Evolutionary conservation across 2,329 filamentous ascomycete species (phyloP).

Genomic region (Monilinia fructicola): DNA sequence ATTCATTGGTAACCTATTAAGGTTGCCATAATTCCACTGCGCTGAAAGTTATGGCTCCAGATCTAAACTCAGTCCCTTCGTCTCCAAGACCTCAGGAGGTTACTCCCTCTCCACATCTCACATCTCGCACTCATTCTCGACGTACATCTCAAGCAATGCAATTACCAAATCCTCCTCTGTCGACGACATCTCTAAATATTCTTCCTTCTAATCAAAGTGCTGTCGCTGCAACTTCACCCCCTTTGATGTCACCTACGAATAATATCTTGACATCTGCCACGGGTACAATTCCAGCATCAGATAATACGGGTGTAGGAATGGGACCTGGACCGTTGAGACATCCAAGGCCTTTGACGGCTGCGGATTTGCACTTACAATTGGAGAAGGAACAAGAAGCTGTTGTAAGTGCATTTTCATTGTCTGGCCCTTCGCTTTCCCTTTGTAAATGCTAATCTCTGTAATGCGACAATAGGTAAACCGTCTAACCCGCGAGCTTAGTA

Average conservation of each 20-base stretch:
- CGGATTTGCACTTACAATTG: conserved; percentile 83
- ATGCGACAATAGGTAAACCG: conserved; percentile 71
- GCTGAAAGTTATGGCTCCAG: conserved; percentile 38
- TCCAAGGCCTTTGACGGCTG: conserved; percentile 81
- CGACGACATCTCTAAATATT: conserved; percentile 67
- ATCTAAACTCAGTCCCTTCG: conserved; percentile 41
- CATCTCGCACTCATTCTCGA: conserved; percentile 35
- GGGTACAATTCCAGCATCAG: conserved; percentile 25
- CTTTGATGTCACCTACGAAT: conserved; percentile 33
- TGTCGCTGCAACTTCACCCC: conserved; percentile 35
- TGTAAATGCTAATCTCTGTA: conserved; percentile 15
- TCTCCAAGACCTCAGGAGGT: conserved; percentile 35
- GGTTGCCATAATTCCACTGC: background rate
- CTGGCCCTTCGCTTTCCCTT: background rate
- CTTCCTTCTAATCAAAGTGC: conserved; percentile 42
- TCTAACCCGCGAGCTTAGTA: conserved; percentile 80
- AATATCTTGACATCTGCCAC: conserved; percentile 21
- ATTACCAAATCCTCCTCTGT: conserved; percentile 60
- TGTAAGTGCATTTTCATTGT: conserved; percentile 51
- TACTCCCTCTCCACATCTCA: conserved; percentile 35
- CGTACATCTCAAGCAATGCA: conserved; percentile 37
- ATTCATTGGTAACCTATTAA: background rate
- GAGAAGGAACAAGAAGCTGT: conserved; percentile 96
- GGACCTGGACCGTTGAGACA: conserved; percentile 77
- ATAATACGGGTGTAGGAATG: conserved; percentile 50